phyloP scores from a whole-genome alignment of 164 flowering plant species.

The Liriodendron chinense region DNA sequence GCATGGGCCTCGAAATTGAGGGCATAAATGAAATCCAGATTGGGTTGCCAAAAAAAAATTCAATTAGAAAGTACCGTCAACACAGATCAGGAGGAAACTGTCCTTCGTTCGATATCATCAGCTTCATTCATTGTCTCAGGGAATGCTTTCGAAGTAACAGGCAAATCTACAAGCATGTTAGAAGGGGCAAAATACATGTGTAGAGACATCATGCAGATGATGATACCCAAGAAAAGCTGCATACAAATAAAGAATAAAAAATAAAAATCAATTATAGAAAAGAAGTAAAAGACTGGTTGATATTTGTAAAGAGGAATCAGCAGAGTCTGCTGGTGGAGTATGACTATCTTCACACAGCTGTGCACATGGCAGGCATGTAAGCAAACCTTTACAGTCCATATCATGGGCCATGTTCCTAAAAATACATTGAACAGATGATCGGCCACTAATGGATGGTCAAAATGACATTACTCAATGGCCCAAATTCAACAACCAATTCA shows the following conservation, averaged over 20 bases:
- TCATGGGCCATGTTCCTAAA: not conserved
- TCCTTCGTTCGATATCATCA: slow-evolving; percentile 43
- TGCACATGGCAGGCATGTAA: too few relatives aligned
- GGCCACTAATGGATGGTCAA: not conserved
- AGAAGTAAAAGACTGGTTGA: too few relatives aligned
- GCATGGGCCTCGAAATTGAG: too few relatives aligned
- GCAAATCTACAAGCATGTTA: slow-evolving; percentile 63
- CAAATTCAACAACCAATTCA: not conserved
- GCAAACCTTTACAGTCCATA: too few relatives aligned
- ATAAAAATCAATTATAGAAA: not conserved
- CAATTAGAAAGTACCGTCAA: not conserved
- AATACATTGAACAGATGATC: not conserved
- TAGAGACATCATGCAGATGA: slow-evolving; percentile 88
- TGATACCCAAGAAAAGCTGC: slow-evolving; percentile 95
- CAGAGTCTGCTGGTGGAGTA: too few relatives aligned
- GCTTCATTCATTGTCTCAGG: slow-evolving; percentile 40
- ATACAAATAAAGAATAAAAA: slow-evolving; percentile 4
- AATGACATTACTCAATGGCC: not conserved
- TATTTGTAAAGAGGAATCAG: too few relatives aligned
- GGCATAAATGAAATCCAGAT: not conserved
- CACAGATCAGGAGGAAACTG: slow-evolving; percentile 32
- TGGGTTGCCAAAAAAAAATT: not conserved
- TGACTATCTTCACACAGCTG: too few relatives aligned
- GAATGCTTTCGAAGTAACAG: slow-evolving; percentile 38
- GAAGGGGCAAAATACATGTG: slow-evolving; percentile 97